Base-by-base conservation (phyloP, 495 filamentous ascomycete genomes). In the Elasticomyces elasticus region DNA sequence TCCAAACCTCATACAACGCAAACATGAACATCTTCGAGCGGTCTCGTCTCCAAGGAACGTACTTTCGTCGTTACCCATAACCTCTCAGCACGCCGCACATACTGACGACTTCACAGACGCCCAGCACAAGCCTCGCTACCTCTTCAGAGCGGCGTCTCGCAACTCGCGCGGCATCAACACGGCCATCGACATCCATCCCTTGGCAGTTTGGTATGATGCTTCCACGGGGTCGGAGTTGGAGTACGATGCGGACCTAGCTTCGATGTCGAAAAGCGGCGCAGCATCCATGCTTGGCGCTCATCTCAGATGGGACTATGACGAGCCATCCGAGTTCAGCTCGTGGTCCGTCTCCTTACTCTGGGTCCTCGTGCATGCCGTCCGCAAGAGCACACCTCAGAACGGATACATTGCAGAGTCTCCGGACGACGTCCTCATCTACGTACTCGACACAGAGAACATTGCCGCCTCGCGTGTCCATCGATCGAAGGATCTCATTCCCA, bases 341-440 rank as follows among this genome's bases (percentile, higher is more conserved):
- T 52, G 49, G 49, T 41, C 49, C 12, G 23, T 25, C n/a, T 52
- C 49, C 5, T 10, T 52, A 5, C 30, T 52, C 19, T 52, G 35
- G 31, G 49, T 52, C 4, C 33, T 52, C 9, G n/a, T 41, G 2
- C 49, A 52, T 35, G 49, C 49, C 7, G 35, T 42, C 17, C 49
- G 49, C n/a, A 52, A 24, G 33, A 6, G 5, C 7, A 10, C 11
- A 9, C 5, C 13, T 15, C 12, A 50, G 10, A 15, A 20, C 5
- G 13, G 30, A 11, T 41, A 11, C 20, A 9, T 7, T 19, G 13
- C 12, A 7, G 40, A 43, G 7, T 11, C 40, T 6, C n/a, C n/a
- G n/a, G n/a, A n/a, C 3, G 26, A 52, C 20, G 20, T 52, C 24
- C 49, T 41, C 5, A 41, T 52, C 49, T 40, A 40, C 19, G 49